Conservation (phyloP, 2,329 filamentous ascomycete genomes). For the Monosporascus cannonballus region DNA sequence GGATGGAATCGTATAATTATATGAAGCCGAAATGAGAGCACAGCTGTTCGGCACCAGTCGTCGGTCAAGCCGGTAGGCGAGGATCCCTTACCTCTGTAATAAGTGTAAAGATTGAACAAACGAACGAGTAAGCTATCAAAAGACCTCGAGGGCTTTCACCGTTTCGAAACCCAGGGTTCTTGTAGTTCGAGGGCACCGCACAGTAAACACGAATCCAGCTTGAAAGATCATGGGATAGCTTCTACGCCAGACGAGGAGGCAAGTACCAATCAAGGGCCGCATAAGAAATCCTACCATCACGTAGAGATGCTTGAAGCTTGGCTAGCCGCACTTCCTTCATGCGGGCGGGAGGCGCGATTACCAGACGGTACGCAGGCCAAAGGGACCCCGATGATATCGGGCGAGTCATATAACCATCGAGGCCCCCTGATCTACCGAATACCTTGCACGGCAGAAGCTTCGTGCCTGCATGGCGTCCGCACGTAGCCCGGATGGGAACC, state of each 20-base stretch:
- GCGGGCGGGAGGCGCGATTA: background rate
- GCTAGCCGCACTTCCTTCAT: background rate
- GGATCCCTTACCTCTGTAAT: background rate
- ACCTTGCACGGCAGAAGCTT: too few relatives aligned
- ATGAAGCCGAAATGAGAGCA: background rate
- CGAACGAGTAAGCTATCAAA: background rate
- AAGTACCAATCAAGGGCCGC: too few relatives aligned
- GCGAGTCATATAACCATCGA: background rate
- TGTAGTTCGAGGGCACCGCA: background rate
- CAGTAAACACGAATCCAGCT: background rate
- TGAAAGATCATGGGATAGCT: background rate
- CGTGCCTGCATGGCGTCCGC: too few relatives aligned
- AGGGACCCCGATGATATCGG: background rate
- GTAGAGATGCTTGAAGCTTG: background rate
- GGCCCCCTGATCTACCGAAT: background rate
- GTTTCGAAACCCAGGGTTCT: background rate
- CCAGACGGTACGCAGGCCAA: background rate
- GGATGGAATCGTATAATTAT: background rate
- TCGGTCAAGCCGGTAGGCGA: background rate
- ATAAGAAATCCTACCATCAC: too few relatives aligned
- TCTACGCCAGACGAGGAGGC: background rate
- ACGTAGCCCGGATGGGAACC: too few relatives aligned
- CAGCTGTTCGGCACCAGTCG: background rate
- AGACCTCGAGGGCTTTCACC: background rate
- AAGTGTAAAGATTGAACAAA: background rate